Conservation (phyloP, 768 basidiomycete species). For the Pisolithus orientalis region DNA sequence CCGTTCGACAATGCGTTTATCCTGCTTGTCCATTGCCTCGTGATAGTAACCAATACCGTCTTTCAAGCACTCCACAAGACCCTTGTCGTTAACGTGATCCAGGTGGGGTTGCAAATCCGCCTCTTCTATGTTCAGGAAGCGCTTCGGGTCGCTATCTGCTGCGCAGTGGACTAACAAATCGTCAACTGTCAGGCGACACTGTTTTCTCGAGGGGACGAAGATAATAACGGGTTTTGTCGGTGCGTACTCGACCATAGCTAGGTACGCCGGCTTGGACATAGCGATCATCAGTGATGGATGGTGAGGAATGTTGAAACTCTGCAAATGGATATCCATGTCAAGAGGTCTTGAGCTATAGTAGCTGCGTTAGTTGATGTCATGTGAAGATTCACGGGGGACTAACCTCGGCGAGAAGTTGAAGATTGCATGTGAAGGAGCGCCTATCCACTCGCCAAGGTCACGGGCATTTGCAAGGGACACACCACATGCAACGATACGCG, state of each 20-base stretch:
- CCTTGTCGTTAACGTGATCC: constrained; percentile 73
- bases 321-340: constrained; percentile 95
- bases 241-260: constrained; percentile 86
- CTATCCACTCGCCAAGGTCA: constrained; percentile 97
- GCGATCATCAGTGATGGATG: constrained; percentile 98
- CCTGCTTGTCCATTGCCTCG: constrained; percentile 86
- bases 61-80: constrained; percentile 72
- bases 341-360: constrained; percentile 78
- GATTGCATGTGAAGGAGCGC: constrained; percentile 85
- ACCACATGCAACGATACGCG: constrained; percentile 90
- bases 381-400: constrained; percentile 6
- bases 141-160: constrained; percentile 77
- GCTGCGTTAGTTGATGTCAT: constrained; percentile 1
- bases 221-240: constrained; percentile 81
- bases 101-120: constrained; percentile 83
- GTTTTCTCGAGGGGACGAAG: constrained; percentile 90
- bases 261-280: constrained; percentile 97
- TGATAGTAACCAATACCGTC: constrained; percentile 95
- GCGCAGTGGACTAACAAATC: constrained; percentile 85
- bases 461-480: constrained; percentile 94
- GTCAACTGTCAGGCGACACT: constrained; percentile 90
- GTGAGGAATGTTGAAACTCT: constrained; percentile 94
- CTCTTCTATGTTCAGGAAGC: constrained; percentile 86
- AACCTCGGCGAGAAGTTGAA: constrained; percentile 97
- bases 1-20: constrained; percentile 89